Percentiles rank a stretch among this genome's conserved stretches.
Conservation (phyloP, 75 land plant species). For the Isoetes taiwanensis region DNA sequence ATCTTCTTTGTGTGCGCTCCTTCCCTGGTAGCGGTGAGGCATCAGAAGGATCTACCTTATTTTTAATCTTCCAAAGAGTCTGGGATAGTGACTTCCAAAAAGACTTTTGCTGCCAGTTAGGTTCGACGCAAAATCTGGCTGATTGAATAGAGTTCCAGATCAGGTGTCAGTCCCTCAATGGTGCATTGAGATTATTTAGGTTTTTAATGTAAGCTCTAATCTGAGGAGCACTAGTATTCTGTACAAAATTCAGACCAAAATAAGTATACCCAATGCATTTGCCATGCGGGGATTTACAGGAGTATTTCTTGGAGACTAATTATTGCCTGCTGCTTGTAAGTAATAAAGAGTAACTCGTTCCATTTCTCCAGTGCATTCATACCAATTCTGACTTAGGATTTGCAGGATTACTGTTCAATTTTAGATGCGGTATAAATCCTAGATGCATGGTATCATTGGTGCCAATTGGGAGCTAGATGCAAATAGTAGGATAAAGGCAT, state of each 20-base stretch:
- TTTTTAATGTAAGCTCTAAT: no score
- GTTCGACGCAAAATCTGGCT: conserved; percentile 19
- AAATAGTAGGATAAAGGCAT: no score
- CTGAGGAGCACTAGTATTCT: neutral
- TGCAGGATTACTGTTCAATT: no score
- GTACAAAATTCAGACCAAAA: neutral
- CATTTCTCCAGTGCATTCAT: no score
- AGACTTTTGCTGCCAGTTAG: conserved; percentile 14
- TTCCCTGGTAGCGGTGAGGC: conserved; percentile 16
- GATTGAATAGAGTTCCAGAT: conserved; percentile 22
- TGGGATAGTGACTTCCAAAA: conserved; percentile 11
- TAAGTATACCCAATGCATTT: conserved; percentile 16
- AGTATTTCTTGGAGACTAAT: neutral
- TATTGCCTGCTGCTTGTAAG: conserved; percentile 9
- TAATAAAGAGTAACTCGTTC: no score
- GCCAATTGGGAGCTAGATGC: no score
- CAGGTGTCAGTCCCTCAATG: conserved; percentile 6
- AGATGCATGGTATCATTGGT: no score
- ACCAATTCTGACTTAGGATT: no score
- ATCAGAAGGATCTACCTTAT: conserved; percentile 14
- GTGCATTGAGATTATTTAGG: no score
- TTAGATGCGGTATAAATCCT: no score
- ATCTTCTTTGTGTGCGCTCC: no score
- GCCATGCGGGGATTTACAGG: conserved; percentile 25
- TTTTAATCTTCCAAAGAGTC: conserved; percentile 12